Evolutionary conservation across 345 rosid genomes (phyloP).

Genomic region (Acer saccharum): DNA sequence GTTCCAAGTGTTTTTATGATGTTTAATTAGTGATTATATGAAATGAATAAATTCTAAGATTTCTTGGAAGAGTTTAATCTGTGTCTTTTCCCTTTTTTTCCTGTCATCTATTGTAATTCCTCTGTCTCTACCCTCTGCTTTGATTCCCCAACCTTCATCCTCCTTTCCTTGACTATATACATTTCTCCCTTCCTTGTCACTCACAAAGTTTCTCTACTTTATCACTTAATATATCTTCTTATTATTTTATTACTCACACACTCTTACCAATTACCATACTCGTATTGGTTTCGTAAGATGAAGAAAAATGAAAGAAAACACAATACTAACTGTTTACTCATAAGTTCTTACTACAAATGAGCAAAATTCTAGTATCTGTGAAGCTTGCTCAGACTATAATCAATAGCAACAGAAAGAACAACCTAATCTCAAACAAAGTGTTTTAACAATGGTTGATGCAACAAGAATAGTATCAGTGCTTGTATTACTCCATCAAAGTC

Average conservation of each 20-base stretch:
- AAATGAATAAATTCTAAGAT: not conserved
- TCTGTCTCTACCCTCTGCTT: not conserved
- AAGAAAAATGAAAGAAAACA: not conserved
- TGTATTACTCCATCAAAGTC: not conserved
- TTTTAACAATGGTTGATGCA: not conserved
- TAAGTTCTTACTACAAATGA: not conserved
- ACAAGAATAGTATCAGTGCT: not conserved
- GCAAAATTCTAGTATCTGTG: not conserved
- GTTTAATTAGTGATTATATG: too few species aligned
- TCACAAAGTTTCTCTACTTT: not conserved
- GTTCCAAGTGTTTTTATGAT: not conserved
- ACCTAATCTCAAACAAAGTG: not conserved
- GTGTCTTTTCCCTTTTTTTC: not conserved
- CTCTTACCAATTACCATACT: not conserved
- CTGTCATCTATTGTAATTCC: too few species aligned
- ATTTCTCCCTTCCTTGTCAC: not conserved
- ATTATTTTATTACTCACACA: not conserved
- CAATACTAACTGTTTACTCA: not conserved
- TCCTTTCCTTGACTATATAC: not conserved
- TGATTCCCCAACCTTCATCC: not conserved
- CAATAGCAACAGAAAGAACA: conserved; percentile 3
- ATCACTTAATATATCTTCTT: not conserved
- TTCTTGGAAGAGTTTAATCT: not conserved
- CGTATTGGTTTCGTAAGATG: not conserved
- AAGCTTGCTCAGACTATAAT: not conserved